phyloP scores from a whole-genome alignment of 768 basidiomycete species.

The Udeniomyces megalosporus region DNA sequence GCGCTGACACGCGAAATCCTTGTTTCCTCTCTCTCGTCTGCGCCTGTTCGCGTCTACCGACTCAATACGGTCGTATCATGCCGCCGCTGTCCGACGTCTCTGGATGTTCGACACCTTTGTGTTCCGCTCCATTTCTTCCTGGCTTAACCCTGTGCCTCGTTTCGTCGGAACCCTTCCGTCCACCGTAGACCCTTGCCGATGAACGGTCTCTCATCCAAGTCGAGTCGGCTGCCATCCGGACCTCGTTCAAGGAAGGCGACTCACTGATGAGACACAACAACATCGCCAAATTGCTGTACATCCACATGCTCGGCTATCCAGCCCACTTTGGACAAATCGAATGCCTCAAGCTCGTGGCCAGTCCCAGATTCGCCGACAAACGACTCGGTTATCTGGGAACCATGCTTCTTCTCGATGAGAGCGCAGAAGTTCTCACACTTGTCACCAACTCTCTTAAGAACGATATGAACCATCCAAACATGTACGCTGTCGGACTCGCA shows the following conservation, averaged over 20 bases:
- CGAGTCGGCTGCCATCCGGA: constrained; percentile 90
- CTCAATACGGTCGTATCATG: no score
- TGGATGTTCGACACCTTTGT: not conserved
- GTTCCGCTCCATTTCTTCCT: not conserved
- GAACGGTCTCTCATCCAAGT: constrained; percentile 93
- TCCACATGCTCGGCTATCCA: constrained; percentile 96
- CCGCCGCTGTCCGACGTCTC: no score
- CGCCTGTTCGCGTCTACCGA: no score
- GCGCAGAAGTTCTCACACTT: constrained; percentile 87
- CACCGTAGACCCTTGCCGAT: constrained; percentile 78
- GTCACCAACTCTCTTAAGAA: constrained; percentile 98
- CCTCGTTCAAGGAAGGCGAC: constrained; percentile 94
- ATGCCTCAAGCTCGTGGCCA: constrained; percentile 48
- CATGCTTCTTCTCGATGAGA: constrained; percentile 93
- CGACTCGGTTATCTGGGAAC: constrained; percentile 91
- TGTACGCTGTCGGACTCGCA: constrained; percentile 94
- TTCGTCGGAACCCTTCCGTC: not conserved
- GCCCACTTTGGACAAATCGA: constrained; percentile 99
- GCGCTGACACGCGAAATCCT: no score
- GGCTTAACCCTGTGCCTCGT: not conserved
- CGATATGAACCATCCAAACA: constrained; percentile 98
- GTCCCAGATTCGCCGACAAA: constrained; percentile 91
- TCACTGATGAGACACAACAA: constrained; percentile 89
- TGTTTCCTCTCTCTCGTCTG: no score
- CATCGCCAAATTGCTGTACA: constrained; percentile 93